Evolutionary conservation across 2,329 filamentous ascomycete genomes (phyloP).

Genomic region (Colletotrichum lini): DNA sequence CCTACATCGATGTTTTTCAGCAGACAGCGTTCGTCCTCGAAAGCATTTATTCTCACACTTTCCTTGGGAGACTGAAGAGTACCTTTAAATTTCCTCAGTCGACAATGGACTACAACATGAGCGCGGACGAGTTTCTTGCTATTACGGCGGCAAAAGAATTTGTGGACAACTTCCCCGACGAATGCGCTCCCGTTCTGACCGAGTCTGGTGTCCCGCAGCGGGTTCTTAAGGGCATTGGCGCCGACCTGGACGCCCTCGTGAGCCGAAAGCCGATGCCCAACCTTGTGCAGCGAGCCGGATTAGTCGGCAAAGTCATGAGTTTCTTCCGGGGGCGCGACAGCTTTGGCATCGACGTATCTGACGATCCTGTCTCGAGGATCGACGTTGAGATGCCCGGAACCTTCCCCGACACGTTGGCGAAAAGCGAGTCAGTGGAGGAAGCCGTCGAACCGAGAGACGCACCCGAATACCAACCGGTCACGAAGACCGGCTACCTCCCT

Average conservation of each 20-base stretch:
- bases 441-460: neutral
- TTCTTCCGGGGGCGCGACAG: conserved; percentile 33
- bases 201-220: conserved; percentile 26
- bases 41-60: conserved; percentile 34
- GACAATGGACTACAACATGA: conserved; percentile 31
- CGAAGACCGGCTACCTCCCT: conserved; percentile 1
- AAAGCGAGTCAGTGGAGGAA: conserved; percentile 3
- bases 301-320: conserved; percentile 38
- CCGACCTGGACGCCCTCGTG: conserved; percentile 33
- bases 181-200: conserved; percentile 14
- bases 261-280: conserved; percentile 29
- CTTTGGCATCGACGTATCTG: conserved; percentile 26
- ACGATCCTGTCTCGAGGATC: neutral
- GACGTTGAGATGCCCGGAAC: conserved; percentile 32
- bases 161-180: conserved; percentile 29
- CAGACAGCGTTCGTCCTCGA: conserved; percentile 34
- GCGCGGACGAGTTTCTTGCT: conserved; percentile 23
- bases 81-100: conserved; percentile 20
- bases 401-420: conserved; percentile 25
- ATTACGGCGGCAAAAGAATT: conserved; percentile 19
- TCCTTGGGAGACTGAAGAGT: conserved; percentile 27
- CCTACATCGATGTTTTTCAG: conserved; percentile 12
- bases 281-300: conserved; percentile 34
- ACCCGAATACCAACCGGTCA: neutral
- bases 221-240: conserved; percentile 27